Evolutionary conservation across 2,329 filamentous ascomycete genomes (phyloP), one percentile per base, ranked within the genome.

Genomic region (Chalara sp.): DNA sequence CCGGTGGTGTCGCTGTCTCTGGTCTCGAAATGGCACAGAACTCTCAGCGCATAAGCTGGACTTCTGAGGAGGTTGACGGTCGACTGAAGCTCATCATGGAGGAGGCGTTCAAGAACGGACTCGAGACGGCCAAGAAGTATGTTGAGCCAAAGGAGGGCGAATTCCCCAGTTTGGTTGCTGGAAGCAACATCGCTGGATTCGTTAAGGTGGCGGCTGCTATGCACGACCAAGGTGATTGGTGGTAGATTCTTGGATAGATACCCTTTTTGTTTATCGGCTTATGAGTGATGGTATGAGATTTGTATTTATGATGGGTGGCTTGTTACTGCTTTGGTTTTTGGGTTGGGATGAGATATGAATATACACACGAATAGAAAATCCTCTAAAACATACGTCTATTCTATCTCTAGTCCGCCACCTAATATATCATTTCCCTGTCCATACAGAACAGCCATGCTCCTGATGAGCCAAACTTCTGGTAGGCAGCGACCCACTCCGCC

Each of bases 11-110:
- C 52, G 93, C 93, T 51, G 93, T 99, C 40, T 96, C 90, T 3
- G 93, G 93, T 63, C 83, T 99, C 43, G 93, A 99, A 80, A 99
- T 99, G 93, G 91, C 92, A 6, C 93, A 99, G 82, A 97, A 99
- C 82, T 92, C 86, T 59, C 73, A 85, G 71, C 86, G 92, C 54
- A 77, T 96, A 59, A 80, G 74, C 65, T 99, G 93, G 93, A 87
- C 88, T 31, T 66, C 77, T 44, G 87, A 96, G 76, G 87, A 96
- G 76, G 93, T 97, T 58, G 92, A 97, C 72, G 74, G 78, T 61
- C 89, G 89, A 74, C 84, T 99, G 66, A 90, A 95, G 80, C 76
- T 72, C 63, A 97, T 97, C 75, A 99, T 99, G 93, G 86, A 92
- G 78, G 79, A 82, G 59, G 92, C 88, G 69, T 99, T 97, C 76